phyloP scores from a whole-genome alignment of 2,329 filamentous ascomycete species.

The Calonectria pteridis region DNA sequence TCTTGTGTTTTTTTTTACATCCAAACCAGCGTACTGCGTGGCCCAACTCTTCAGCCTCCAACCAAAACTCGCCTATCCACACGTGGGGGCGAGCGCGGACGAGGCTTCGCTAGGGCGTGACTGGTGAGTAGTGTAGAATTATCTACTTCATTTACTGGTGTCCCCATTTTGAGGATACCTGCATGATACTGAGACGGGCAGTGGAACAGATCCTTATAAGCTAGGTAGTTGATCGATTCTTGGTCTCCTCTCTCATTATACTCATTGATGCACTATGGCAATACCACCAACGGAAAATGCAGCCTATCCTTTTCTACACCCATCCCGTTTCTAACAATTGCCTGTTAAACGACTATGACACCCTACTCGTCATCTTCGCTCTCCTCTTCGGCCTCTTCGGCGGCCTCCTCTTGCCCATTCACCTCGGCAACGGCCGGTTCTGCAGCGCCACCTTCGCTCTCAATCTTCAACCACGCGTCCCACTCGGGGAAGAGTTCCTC shows the following conservation, averaged over 20 bases:
- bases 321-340: conserved; percentile 42
- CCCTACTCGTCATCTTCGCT: conserved; percentile 43
- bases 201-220: background rate
- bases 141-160: background rate
- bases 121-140: too few relatives aligned
- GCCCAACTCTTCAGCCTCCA: too few relatives aligned
- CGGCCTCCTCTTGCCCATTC: conserved; percentile 39
- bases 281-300: conserved; percentile 43
- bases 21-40: too few relatives aligned
- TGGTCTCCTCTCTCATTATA: conserved; percentile 47
- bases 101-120: too few relatives aligned
- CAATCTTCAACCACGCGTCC: conserved; percentile 88
- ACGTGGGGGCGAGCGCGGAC: too few relatives aligned
- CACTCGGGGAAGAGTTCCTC: conserved; percentile 96
- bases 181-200: background rate
- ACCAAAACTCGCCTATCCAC: too few relatives aligned
- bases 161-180: background rate
- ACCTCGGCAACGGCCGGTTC: conserved; percentile 26
- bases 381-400: conserved; percentile 39
- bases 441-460: conserved; percentile 73
- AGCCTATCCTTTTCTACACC: conserved; percentile 47
- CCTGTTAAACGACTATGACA: conserved; percentile 33
- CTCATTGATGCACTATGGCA: conserved; percentile 46
- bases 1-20: too few relatives aligned
- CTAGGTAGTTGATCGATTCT: conserved; percentile 16